Base-by-base conservation (phyloP, 2,329 filamentous ascomycete species). In the Chaetomiaceae sp. region DNA sequence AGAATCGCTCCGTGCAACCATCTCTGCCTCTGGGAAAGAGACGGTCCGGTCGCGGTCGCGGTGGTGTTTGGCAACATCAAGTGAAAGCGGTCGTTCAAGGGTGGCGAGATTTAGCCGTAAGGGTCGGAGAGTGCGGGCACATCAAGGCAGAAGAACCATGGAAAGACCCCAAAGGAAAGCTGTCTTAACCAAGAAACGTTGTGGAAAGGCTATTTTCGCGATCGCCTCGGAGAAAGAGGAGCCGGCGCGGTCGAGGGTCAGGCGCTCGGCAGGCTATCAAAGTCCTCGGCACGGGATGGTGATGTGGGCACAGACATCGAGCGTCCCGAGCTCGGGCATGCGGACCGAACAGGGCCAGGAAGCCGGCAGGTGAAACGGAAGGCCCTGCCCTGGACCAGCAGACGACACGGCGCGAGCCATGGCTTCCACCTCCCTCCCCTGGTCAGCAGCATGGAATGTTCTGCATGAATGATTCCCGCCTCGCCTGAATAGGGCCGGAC, bases 341-440 rank as follows among this genome's bases (percentile, higher is more conserved):
- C 41, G 45, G 40, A 37, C 45, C 40, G 50, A 48, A 49, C 16
- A 14, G 14, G 40, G 33, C 31, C 12, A 40, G 14, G 10, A 30
- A 35, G 33, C 46, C 30, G 27, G 27, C 31, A 30, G 16, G 41
- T 48, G 39, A 48, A 52, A 34, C 35, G 34, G 30, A n/a, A 33
- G 14, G 30, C n/a, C n/a, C n/a, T 3, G 10, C 30, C 10, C 12
- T 12, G 37, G 19, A 21, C 7, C 12, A 39, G 21, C 10, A 39
- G 37, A 39, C 19, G n/a, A n/a, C n/a, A n/a, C n/a, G n/a, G n/a
- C n/a, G n/a, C n/a, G n/a, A n/a, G n/a, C n/a, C n/a, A n/a, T 2
- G 25, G 41, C 31, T 37, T 37, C 43, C 43, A 25, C 20, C 3
- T 27, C 27, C 20, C 3, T 27, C 27, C 45, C 37, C 38, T 34